Evolutionary conservation across 2,329 filamentous ascomycete genomes (phyloP).

Genomic region (Colletotrichum aenigma): DNA sequence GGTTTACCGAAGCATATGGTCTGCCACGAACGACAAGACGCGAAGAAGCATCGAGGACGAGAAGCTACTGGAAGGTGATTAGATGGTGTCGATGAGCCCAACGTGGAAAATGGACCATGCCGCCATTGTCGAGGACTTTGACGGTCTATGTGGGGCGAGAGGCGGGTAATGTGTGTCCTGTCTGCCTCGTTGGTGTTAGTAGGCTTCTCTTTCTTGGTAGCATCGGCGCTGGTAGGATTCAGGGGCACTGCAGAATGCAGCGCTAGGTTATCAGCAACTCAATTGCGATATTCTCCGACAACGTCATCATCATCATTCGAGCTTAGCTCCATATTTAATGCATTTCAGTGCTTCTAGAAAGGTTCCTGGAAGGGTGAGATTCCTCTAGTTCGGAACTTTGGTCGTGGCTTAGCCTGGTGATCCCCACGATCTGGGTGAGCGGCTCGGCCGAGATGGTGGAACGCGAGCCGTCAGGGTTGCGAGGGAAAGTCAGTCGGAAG

Average conservation of each 20-base stretch:
- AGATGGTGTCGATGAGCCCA: slow-evolving; percentile 14
- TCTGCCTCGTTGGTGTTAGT: background rate
- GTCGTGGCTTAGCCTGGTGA: background rate
- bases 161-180: background rate
- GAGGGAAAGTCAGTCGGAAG: background rate
- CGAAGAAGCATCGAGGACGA: slow-evolving; percentile 11
- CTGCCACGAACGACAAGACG: background rate
- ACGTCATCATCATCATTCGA: background rate
- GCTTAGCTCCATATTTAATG: background rate
- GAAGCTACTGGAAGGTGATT: slow-evolving; percentile 16
- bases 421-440: background rate
- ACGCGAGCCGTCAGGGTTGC: background rate
- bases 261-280: background rate
- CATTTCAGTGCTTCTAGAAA: background rate
- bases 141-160: background rate
- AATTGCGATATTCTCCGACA: background rate
- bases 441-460: background rate
- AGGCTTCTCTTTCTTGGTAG: background rate
- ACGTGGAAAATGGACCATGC: slow-evolving; percentile 14
- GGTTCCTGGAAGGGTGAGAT: background rate
- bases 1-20: slow-evolving; percentile 13
- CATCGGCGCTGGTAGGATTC: background rate
- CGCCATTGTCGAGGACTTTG: slow-evolving; percentile 20
- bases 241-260: background rate
- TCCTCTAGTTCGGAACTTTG: background rate